Evolutionary conservation across 805 yeast species (phyloP).

Genomic region (Candida pini): DNA sequence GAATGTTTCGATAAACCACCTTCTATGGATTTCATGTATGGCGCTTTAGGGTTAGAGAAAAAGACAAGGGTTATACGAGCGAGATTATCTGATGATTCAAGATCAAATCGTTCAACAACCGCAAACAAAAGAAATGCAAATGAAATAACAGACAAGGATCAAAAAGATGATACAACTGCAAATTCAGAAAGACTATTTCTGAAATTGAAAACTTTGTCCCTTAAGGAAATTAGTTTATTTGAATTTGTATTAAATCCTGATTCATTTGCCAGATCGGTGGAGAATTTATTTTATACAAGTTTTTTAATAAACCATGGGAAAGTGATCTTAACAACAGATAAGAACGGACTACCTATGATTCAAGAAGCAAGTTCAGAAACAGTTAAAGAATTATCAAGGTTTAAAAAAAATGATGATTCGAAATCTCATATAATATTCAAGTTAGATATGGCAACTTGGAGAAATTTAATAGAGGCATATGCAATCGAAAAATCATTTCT

Average conservation of each 20-base stretch:
- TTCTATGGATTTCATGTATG: slow-evolving; percentile 58
- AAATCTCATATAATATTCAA: slow-evolving; percentile 67
- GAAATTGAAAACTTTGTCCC: slow-evolving; percentile 21
- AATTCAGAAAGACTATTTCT: slow-evolving; percentile 52
- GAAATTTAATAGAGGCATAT: slow-evolving; percentile 44
- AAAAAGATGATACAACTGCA: slow-evolving; percentile 52
- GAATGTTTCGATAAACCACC: slow-evolving; percentile 41
- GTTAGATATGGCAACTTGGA: slow-evolving; percentile 65
- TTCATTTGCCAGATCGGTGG: slow-evolving; percentile 74
- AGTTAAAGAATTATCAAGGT: slow-evolving; percentile 18
- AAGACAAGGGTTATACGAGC: slow-evolving; percentile 31
- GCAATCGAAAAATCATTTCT: slow-evolving; percentile 49
- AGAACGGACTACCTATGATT: slow-evolving; percentile 32
- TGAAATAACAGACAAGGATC: slow-evolving; percentile 45
- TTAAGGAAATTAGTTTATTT: slow-evolving; percentile 51
- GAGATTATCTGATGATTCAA: slow-evolving; percentile 39
- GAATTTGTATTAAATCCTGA: slow-evolving; percentile 67
- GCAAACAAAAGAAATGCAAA: slow-evolving; percentile 51
- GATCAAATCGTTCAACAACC: slow-evolving; percentile 33
- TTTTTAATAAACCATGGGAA: slow-evolving; percentile 73
- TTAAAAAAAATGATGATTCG: slow-evolving; percentile 17
- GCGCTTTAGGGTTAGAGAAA: slow-evolving; percentile 62
- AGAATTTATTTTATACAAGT: slow-evolving; percentile 77
- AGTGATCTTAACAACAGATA: slow-evolving; percentile 48
- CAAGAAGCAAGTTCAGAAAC: slow-evolving; percentile 21